Evolutionary conservation across 2,329 filamentous ascomycete species (phyloP), one percentile per base, ranked within the genome.

Genomic region (Beauveria bassiana): DNA sequence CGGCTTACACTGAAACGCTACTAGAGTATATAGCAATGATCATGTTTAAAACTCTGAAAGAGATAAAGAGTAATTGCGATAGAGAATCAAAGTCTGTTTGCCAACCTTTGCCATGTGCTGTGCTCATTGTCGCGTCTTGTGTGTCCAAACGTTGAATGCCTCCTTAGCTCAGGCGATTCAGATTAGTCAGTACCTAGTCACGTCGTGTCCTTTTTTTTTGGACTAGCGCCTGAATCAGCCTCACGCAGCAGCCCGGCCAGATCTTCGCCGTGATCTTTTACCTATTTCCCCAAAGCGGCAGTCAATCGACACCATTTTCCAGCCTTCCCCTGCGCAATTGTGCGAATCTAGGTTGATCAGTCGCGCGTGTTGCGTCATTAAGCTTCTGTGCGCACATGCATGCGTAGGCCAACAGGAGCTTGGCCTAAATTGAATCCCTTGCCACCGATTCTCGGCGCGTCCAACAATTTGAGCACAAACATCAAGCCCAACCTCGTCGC

Each of bases 371-470:
- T 56, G 59, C 43, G 52, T 45, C 43, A 24, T 51, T 50, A 45
- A 31, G 31, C 59, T 56, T 4, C 34, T 55, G 26, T 45, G 59
- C 59, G 38, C 59, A 55, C 38, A 61, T 61, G 59, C 52, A 55
- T 43, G 52, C 43, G 26, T 61, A 61, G 59, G 22, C 26, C 31
- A 50, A 38, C 45, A 50, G 59, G 51, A 52, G 59, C 43, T 34
- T 61, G 59, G 59, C 56, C 59, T 52, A 20, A 31, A 50, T 24
- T 56, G 59, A 56, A 52, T 56, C 59, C 52, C 52, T 56, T 20
- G 45, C 31, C 45, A 50, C n/a, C 31, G n/a, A 22, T 22, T 10
- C 22, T 18, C 28, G 9, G 43, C 22, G 28, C 4, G 31, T 24
- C 28, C 28, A 34, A 24, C 45, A 45, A 22, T 24, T 34, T 38